Conservation (phyloP, 2,329 filamentous ascomycete species). For the Metarhizium rileyi region DNA sequence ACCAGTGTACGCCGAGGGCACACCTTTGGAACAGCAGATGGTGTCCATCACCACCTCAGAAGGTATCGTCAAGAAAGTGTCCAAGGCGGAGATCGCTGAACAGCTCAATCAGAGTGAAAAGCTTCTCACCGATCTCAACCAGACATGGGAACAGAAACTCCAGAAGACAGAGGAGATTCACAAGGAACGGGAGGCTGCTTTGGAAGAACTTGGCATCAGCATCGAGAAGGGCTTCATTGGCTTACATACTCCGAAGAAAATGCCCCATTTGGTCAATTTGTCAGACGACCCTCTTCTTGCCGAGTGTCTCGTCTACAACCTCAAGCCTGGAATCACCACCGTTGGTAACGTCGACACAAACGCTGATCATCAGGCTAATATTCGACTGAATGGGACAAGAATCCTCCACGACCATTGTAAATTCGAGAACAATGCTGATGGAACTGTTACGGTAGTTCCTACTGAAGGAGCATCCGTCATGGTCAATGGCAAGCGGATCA, state of each 20-base stretch:
- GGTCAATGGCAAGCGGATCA: slow-evolving; percentile 89
- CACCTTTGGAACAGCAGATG: slow-evolving; percentile 89
- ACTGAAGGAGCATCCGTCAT: slow-evolving; percentile 91
- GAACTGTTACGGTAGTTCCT: slow-evolving; percentile 83
- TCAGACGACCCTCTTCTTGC: slow-evolving; percentile 90
- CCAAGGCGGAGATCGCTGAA: slow-evolving; percentile 95
- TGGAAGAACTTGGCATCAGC: slow-evolving; percentile 95
- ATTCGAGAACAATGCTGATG: slow-evolving; percentile 81
- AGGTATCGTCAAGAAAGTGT: slow-evolving; percentile 85
- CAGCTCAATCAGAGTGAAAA: slow-evolving; percentile 96
- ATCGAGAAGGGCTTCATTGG: slow-evolving; percentile 98
- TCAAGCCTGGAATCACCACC: slow-evolving; percentile 89
- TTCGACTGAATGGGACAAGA: slow-evolving; percentile 85
- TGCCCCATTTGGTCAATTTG: slow-evolving; percentile 96
- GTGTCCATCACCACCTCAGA: slow-evolving; percentile 86
- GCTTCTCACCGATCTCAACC: slow-evolving; percentile 87
- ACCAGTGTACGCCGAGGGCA: slow-evolving; percentile 84
- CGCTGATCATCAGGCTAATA: slow-evolving; percentile 66
- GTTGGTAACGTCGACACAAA: slow-evolving; percentile 91
- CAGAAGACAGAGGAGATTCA: slow-evolving; percentile 94
- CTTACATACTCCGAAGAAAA: slow-evolving; percentile 93
- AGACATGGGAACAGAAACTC: slow-evolving; percentile 97
- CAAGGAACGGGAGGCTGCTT: slow-evolving; percentile 87
- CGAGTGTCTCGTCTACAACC: slow-evolving; percentile 94
- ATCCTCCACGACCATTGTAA: slow-evolving; percentile 88